These are phyloP conservation scores for Raddia guianensis DNA, from an alignment of 176 grass and related monocot species.

Conservation along the genomic window DNA sequence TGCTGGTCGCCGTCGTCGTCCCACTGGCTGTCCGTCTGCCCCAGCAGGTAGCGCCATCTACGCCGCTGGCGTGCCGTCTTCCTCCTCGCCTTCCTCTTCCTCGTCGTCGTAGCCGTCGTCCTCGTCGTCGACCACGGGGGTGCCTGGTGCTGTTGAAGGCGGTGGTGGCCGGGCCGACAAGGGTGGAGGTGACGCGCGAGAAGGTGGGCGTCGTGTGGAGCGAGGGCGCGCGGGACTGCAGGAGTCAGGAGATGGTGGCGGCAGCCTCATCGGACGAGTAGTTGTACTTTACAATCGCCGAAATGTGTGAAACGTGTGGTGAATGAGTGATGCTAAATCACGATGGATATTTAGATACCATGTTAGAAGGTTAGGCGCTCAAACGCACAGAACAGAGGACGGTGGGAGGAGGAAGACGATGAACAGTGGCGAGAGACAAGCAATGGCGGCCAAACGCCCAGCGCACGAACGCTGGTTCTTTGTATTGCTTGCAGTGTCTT, in stretches of 20 bases:
- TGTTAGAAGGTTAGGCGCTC: too few species aligned
- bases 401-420: too few species aligned
- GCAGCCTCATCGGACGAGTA: conserved; percentile 38
- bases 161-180: neutral
- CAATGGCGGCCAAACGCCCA: too few species aligned
- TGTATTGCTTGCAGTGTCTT: too few species aligned
- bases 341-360: too few species aligned
- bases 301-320: too few species aligned
- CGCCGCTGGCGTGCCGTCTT: conserved; percentile 28
- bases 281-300: conserved; percentile 28
- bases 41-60: conserved; percentile 72
- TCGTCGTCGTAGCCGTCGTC: neutral
- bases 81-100: conserved; percentile 20
- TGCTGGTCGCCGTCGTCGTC: conserved; percentile 19
- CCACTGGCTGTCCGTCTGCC: conserved; percentile 70
- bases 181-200: conserved; percentile 39
- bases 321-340: too few species aligned
- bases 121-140: neutral
- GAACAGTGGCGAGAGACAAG: too few species aligned
- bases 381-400: too few species aligned
- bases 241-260: conserved; percentile 27
- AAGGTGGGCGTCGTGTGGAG: conserved; percentile 37
- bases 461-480: too few species aligned
- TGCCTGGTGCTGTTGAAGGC: neutral
- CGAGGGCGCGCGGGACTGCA: conserved; percentile 43